Percentiles rank a stretch among this genome's conserved stretches.
Evolutionary conservation across 2,329 filamentous ascomycete species (phyloP).

Genomic region (Celoporthe dispersa): DNA sequence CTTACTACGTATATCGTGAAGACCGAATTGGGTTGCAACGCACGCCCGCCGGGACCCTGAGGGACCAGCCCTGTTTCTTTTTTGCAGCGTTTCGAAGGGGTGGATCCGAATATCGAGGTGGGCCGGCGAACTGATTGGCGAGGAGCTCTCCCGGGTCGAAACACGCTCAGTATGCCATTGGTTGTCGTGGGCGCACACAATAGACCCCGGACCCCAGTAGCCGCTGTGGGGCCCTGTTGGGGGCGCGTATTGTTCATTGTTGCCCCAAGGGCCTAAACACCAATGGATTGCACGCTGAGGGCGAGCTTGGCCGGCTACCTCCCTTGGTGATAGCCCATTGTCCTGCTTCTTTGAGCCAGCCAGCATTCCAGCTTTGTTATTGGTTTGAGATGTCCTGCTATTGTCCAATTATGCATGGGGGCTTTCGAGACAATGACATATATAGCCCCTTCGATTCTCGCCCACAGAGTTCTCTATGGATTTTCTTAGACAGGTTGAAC

Average conservation of each 20-base stretch:
- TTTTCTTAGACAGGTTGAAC: neutral
- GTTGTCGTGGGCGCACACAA: slow-evolving; percentile 10
- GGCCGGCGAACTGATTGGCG: slow-evolving; percentile 12
- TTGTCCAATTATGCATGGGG: neutral
- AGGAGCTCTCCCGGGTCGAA: slow-evolving; percentile 11
- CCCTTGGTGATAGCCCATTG: neutral
- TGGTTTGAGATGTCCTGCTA: neutral
- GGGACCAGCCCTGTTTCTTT: neutral
- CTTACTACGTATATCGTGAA: neutral
- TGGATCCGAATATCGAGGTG: neutral
- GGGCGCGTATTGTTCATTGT: slow-evolving; percentile 19
- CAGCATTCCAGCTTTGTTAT: slow-evolving; percentile 4
- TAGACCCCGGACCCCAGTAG: slow-evolving; percentile 6
- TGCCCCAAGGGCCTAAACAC: neutral
- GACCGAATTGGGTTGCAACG: neutral
- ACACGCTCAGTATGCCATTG: slow-evolving; percentile 16
- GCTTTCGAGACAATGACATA: slow-evolving; percentile 3
- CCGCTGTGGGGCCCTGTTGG: neutral
- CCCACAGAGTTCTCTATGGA: neutral
- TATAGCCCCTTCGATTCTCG: slow-evolving; percentile 4
- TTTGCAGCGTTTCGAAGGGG: neutral
- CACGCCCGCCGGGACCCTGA: neutral
- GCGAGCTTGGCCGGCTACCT: neutral
- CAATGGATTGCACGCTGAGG: slow-evolving; percentile 12
- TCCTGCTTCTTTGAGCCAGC: slow-evolving; percentile 17